Percentiles rank a stretch among this genome's conserved stretches.
These are phyloP conservation scores for Penicillium cosmopolitanum DNA, from an alignment of 495 filamentous ascomycete genomes.

Conservation along the genomic window DNA sequence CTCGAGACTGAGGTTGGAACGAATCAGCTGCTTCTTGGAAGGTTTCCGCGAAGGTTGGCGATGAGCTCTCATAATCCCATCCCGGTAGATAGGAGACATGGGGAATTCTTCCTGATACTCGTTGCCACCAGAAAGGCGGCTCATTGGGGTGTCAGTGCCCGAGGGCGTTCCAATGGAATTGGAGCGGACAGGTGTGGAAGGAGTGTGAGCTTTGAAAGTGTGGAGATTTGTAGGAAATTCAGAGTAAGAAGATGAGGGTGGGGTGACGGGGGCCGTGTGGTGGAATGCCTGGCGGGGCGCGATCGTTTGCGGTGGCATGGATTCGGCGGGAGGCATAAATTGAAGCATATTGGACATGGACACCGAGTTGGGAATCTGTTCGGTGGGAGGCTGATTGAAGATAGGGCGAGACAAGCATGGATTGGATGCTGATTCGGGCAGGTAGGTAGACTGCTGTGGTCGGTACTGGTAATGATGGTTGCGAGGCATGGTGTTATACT, in stretches of 20 bases:
- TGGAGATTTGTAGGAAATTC: slow-evolving; percentile 44
- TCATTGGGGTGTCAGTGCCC: slow-evolving; percentile 44
- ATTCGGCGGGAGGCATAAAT: slow-evolving; percentile 45
- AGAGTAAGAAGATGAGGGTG: slow-evolving; percentile 45
- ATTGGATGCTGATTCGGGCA: slow-evolving; percentile 48
- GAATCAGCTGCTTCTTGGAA: slow-evolving; percentile 42
- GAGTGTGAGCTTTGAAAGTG: slow-evolving; percentile 45
- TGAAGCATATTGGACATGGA: slow-evolving; percentile 50
- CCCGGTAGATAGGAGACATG: slow-evolving; percentile 42
- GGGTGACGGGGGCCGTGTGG: slow-evolving; percentile 39
- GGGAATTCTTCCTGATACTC: slow-evolving; percentile 47
- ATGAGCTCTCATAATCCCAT: slow-evolving; percentile 38
- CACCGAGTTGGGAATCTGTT: slow-evolving; percentile 43
- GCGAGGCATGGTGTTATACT: slow-evolving; percentile 44
- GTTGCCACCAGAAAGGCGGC: slow-evolving; percentile 40
- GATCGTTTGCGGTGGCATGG: slow-evolving; percentile 46
- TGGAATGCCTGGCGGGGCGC: slow-evolving; percentile 39
- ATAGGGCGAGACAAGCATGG: slow-evolving; percentile 50
- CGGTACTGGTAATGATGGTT: slow-evolving; percentile 45
- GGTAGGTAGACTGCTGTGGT: slow-evolving; percentile 37
- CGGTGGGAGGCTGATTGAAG: slow-evolving; percentile 39
- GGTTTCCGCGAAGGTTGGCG: slow-evolving; percentile 42
- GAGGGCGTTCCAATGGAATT: slow-evolving; percentile 44
- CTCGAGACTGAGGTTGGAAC: slow-evolving; percentile 45
- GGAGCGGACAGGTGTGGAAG: slow-evolving; percentile 47